Conservation (phyloP, 2,329 filamentous ascomycete species). For the Scytalidium sp. region DNA sequence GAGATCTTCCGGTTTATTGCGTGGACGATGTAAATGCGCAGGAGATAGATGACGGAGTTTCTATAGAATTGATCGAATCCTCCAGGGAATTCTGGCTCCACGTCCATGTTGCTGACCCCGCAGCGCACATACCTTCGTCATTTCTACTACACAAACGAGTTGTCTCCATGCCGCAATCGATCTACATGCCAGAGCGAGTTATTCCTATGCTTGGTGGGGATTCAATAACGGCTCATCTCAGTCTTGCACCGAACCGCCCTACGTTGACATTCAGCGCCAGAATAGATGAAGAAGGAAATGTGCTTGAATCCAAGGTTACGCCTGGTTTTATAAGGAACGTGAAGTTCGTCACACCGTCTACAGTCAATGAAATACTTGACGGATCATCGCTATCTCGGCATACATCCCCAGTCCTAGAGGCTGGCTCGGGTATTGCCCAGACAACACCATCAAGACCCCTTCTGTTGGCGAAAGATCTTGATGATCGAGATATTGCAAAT, state of each 20-base stretch:
- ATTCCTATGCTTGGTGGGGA: slow-evolving; percentile 56
- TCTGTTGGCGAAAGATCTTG: slow-evolving; percentile 37
- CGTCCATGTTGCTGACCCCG: slow-evolving; percentile 75
- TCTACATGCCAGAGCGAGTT: slow-evolving; percentile 57
- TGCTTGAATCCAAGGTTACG: slow-evolving; percentile 53
- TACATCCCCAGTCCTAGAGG: slow-evolving; percentile 3
- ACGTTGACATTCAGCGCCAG: slow-evolving; percentile 62
- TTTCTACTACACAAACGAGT: slow-evolving; percentile 59
- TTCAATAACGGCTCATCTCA: slow-evolving; percentile 48
- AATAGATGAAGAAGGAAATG: slow-evolving; percentile 48
- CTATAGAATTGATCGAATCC: slow-evolving; percentile 56
- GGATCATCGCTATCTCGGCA: background rate
- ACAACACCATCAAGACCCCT: slow-evolving; percentile 39
- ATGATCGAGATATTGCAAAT: slow-evolving; percentile 39
- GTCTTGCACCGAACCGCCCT: slow-evolving; percentile 47
- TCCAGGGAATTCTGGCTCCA: slow-evolving; percentile 68
- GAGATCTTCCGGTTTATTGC: slow-evolving; percentile 61
- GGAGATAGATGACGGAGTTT: slow-evolving; percentile 79
- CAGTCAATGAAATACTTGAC: slow-evolving; percentile 37
- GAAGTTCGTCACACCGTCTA: slow-evolving; percentile 52
- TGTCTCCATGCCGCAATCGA: slow-evolving; percentile 55
- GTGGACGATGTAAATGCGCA: slow-evolving; percentile 66
- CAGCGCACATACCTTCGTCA: slow-evolving; percentile 61
- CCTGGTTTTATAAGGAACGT: slow-evolving; percentile 52
- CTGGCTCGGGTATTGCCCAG: slow-evolving; percentile 9